These are phyloP conservation scores for Colletotrichum higginsianum DNA, from an alignment of 2,329 filamentous ascomycete genomes.

Conservation along the genomic window DNA sequence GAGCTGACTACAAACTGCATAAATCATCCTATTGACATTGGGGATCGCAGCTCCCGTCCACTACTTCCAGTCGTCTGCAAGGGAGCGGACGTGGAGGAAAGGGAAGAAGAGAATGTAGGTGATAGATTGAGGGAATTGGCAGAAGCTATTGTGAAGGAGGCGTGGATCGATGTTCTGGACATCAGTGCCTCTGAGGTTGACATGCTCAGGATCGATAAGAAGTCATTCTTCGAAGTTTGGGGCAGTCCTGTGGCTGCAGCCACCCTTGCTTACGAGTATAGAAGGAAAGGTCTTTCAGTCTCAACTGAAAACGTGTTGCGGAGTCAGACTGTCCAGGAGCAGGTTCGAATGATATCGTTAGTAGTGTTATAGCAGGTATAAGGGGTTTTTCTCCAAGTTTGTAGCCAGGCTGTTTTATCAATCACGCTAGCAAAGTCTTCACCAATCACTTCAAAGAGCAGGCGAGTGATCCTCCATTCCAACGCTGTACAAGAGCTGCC, in stretches of 20 bases:
- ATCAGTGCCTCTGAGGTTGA: neutral
- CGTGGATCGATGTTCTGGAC: conserved; percentile 15
- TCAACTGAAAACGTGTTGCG: conserved; percentile 23
- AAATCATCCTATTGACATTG: neutral
- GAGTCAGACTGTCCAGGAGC: conserved; percentile 4
- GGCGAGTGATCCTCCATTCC: too few relatives aligned
- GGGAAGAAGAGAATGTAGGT: neutral
- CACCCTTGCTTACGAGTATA: conserved; percentile 8
- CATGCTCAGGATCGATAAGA: neutral
- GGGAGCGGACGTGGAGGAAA: neutral
- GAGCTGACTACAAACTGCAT: neutral
- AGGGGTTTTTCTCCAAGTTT: too few relatives aligned
- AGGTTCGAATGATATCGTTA: conserved; percentile 3
- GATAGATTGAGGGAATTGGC: neutral
- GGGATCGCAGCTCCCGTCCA: neutral
- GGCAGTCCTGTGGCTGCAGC: conserved; percentile 27
- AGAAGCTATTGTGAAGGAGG: neutral
- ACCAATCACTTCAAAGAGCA: too few relatives aligned
- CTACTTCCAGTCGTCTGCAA: neutral
- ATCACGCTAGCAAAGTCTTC: too few relatives aligned
- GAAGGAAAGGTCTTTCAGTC: neutral
- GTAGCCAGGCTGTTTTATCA: too few relatives aligned
- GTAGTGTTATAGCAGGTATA: conserved; percentile 42
- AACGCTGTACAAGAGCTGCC: too few relatives aligned
- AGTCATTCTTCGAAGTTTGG: conserved; percentile 12